Evolutionary conservation across 352 stramenopile species (phyloP), one percentile per base, ranked within the genome.

Genomic region (Phytophthora gonapodyides): DNA sequence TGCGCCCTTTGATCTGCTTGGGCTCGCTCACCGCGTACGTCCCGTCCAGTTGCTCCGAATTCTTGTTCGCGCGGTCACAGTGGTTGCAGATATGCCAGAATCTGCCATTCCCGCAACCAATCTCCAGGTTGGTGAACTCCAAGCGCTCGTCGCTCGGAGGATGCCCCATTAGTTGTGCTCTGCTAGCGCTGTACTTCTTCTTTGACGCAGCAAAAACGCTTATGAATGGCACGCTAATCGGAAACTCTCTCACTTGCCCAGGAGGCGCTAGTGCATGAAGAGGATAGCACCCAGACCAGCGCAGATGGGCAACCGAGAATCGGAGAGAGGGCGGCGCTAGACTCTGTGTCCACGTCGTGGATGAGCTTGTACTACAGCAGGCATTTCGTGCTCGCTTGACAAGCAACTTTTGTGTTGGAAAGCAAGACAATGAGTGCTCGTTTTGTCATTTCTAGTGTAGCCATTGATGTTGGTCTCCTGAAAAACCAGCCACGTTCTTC

Each of bases 111-210:
- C 41, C 41, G 19, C 41, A 47, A 34, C 12, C 40, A 45, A 45
- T 31, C 40, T 45, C 16, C 40, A 45, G 40, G 40, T 45, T 27
- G 40, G 16, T 45, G 40, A 47, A 47, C 41, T 47, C 41, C 8
- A 47, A 47, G 24, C 24, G 24, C 6, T 30, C 24, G 24, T 30
- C 24, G 24, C 24, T 30, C 24, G 24, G 24, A 30, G 24, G 24
- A 30, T 30, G 24, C 24, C 24, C 24, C 24, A 6, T 30, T 47
- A 10, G 5, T 17, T 47, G 5, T 47, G 19, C 41, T 34, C 17
- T 15, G 41, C 12, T 30, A 45, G 40, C 40, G 37, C 17, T 17
- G 2, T 7, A 7, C 10, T 43, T 15, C 13, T 43, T 9, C 17
- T 42, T 42, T 16, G 7, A 43, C 37, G 3, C 24, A 0, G 24